Percentiles rank a stretch among this genome's conserved stretches.
These are phyloP conservation scores for Coniochaeta sp. DNA, from an alignment of 2,329 filamentous ascomycete genomes.

Conservation along the genomic window DNA sequence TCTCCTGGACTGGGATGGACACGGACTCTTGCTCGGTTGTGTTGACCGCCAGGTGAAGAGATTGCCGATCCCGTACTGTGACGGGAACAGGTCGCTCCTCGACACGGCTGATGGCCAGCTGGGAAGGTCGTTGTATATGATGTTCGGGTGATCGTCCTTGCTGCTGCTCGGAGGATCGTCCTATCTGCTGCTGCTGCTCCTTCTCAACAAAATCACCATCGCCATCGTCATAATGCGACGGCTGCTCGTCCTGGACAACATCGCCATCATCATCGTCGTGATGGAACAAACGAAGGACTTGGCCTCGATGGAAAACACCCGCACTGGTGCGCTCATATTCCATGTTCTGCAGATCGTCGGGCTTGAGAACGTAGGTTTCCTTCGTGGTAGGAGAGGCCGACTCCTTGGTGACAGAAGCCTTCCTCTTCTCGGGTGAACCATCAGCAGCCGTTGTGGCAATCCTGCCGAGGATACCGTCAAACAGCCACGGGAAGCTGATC, in stretches of 20 bases:
- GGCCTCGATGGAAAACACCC: slow-evolving; percentile 23
- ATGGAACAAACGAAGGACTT: slow-evolving; percentile 21
- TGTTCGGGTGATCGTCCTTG: neutral
- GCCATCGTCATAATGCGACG: neutral
- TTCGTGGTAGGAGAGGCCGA: neutral
- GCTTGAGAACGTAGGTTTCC: neutral
- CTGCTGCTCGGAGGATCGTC: slow-evolving; percentile 6
- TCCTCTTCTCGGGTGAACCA: neutral
- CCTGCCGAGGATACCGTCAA: slow-evolving; percentile 62
- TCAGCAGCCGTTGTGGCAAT: too few relatives aligned
- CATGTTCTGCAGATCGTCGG: slow-evolving; percentile 12
- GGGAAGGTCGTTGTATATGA: neutral
- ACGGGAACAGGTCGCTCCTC: neutral
- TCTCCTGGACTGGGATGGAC: too few relatives aligned
- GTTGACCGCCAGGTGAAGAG: too few relatives aligned
- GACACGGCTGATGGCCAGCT: neutral
- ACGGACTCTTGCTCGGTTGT: too few relatives aligned
- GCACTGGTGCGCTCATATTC: slow-evolving; percentile 20
- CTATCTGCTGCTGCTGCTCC: neutral
- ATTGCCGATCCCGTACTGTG: too few relatives aligned
- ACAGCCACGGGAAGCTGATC: slow-evolving; percentile 93
- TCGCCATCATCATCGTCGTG: slow-evolving; percentile 14
- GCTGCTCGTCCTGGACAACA: neutral
- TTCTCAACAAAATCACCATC: neutral
- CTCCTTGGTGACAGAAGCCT: neutral